These are phyloP conservation scores for Xylariaceae sp. DNA, from an alignment of 2,329 filamentous ascomycete species.

Conservation along the genomic window DNA sequence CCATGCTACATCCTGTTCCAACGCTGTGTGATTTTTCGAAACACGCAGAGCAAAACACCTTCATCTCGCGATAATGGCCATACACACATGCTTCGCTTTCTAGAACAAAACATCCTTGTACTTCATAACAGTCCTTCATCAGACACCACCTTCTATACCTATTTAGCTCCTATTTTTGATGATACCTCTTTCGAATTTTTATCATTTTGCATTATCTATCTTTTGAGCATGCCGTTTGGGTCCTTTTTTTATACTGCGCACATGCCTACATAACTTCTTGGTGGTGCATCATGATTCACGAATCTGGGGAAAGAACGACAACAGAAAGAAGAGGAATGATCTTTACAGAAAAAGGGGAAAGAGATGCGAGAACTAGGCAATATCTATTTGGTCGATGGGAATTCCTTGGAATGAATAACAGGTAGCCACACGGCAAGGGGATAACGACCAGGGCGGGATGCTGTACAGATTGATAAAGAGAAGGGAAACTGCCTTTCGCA, in stretches of 20 bases:
- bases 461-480: too few relatives aligned
- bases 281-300: constrained; percentile 17
- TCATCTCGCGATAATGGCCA: too few relatives aligned
- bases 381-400: too few relatives aligned
- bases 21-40: too few relatives aligned
- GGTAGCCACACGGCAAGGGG: not conserved
- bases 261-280: not conserved
- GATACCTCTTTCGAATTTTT: not conserved
- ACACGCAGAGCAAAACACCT: not conserved
- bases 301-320: constrained; percentile 8
- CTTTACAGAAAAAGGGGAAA: constrained; percentile 5
- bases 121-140: not conserved
- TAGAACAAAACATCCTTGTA: not conserved
- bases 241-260: not conserved
- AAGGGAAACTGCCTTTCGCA: too few relatives aligned
- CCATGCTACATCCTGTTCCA: too few relatives aligned
- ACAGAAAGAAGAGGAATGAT: constrained; percentile 3
- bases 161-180: not conserved
- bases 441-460: too few relatives aligned
- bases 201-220: not conserved
- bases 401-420: not conserved
- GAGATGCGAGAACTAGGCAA: too few relatives aligned
- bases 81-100: not conserved
- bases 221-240: too few relatives aligned
- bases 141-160: not conserved